Conservation (phyloP, 1,284 basidiomycete species). For the Papiliotrema nemorosa region DNA sequence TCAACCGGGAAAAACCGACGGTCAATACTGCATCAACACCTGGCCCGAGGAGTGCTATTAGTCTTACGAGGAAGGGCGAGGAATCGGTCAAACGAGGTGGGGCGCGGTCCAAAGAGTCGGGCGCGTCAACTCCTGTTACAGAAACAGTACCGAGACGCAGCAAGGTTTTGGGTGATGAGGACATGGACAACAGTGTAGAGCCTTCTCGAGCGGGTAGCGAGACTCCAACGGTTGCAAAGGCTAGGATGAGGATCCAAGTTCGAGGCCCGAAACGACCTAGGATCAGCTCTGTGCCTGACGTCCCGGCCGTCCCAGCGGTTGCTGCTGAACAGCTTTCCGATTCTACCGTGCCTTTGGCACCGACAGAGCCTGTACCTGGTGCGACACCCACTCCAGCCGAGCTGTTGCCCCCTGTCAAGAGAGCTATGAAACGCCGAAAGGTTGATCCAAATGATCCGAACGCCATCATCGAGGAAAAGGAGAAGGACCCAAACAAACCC, state of each 20-base stretch:
- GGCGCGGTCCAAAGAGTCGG: neutral
- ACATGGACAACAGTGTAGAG: conserved; percentile 8
- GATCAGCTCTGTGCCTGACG: conserved; percentile 22
- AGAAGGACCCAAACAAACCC: conserved; percentile 16
- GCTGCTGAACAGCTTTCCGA: too few relatives aligned
- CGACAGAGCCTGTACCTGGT: neutral
- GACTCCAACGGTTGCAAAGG: conserved; percentile 22
- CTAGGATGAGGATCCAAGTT: conserved; percentile 26
- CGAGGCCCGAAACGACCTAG: conserved; percentile 35
- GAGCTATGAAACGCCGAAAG: conserved; percentile 26
- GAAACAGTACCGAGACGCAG: conserved; percentile 7
- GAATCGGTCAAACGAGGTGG: neutral
- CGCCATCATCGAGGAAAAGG: neutral
- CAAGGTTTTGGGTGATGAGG: conserved; percentile 16
- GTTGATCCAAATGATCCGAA: conserved; percentile 13
- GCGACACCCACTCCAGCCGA: conserved; percentile 7
- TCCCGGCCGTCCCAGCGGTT: neutral
- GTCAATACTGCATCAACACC: conserved; percentile 10
- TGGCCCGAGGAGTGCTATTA: conserved; percentile 6
- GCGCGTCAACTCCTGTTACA: neutral
- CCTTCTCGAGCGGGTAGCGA: conserved; percentile 32
- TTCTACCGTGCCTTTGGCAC: too few relatives aligned
- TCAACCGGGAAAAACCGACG: conserved; percentile 34
- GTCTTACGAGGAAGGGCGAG: conserved; percentile 10
- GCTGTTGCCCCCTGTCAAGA: conserved; percentile 37